phyloP scores from a whole-genome alignment of 345 rosid species.

The Geranium rotundifolium region DNA sequence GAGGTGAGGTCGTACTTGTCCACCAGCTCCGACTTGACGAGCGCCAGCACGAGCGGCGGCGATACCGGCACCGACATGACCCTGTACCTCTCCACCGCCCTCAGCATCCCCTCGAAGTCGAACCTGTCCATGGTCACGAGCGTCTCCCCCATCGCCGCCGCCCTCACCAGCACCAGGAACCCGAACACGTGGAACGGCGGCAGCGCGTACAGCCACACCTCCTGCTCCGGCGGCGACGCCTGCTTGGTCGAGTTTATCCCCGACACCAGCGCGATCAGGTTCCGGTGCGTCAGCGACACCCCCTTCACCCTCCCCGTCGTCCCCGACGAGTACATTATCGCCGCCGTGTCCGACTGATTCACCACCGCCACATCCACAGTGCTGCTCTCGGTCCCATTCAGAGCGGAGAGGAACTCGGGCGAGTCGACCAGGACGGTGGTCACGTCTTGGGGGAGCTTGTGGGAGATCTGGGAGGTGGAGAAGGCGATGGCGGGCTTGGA shows the following conservation, averaged over 20 bases:
- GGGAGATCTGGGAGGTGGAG: conserved; percentile 7
- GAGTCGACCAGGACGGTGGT: conserved; percentile 16
- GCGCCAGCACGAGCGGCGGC: no score
- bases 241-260: background rate
- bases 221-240: no score
- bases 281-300: conserved; percentile 26
- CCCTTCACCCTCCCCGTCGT: conserved; percentile 35
- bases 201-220: conserved; percentile 4
- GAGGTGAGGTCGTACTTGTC: no score
- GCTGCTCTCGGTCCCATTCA: no score
- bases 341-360: conserved; percentile 22
- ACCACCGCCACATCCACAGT: conserved; percentile 1
- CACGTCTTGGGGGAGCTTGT: conserved; percentile 12
- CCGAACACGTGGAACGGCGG: conserved; percentile 53
- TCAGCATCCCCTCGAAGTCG: conserved; percentile 30
- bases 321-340: conserved; percentile 31
- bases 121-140: conserved; percentile 40
- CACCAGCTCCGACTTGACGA: no score
- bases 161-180: conserved; percentile 29
- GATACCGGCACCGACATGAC: conserved; percentile 62
- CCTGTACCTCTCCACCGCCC: conserved; percentile 38
- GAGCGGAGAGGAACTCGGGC: conserved; percentile 13
- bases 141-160: conserved; percentile 30
- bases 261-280: conserved; percentile 8
- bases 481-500: conserved; percentile 17